These are phyloP conservation scores for Backusella sp. DNA, from an alignment of 192 early-diverging fungal genomes.

Conservation along the genomic window DNA sequence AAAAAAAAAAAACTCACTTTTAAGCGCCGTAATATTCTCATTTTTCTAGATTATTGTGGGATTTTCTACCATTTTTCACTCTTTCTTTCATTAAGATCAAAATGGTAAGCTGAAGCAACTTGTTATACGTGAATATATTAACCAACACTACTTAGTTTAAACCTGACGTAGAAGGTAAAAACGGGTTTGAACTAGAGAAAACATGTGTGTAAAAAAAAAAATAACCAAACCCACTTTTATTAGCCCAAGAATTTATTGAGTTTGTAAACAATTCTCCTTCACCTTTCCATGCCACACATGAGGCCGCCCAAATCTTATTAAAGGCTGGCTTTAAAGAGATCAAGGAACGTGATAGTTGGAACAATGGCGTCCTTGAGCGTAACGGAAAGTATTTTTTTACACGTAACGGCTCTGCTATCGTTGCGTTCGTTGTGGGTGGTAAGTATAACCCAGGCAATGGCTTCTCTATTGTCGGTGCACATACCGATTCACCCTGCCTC, in stretches of 20 bases:
- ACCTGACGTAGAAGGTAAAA: slow-evolving; percentile 5
- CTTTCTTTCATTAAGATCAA: too few relatives aligned
- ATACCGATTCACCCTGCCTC: slow-evolving; percentile 96
- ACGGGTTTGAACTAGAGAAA: not conserved
- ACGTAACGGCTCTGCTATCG: slow-evolving; percentile 81
- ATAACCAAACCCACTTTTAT: not conserved
- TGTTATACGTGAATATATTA: not conserved
- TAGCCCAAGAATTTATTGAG: slow-evolving; percentile 66
- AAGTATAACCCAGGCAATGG: slow-evolving; percentile 82
- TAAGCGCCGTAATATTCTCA: too few relatives aligned
- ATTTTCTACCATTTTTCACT: too few relatives aligned
- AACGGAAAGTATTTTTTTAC: slow-evolving; percentile 97
- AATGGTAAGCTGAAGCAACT: too few relatives aligned
- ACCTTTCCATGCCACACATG: slow-evolving; percentile 95
- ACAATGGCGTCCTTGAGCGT: slow-evolving; percentile 56
- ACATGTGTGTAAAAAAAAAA: not conserved
- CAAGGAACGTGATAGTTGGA: slow-evolving; percentile 87
- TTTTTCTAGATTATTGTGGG: too few relatives aligned
- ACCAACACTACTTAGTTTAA: not conserved
- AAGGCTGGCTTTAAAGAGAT: slow-evolving; percentile 85
- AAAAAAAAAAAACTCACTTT: too few relatives aligned
- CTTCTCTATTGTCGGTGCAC: slow-evolving; percentile 89
- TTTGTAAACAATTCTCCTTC: slow-evolving; percentile 93
- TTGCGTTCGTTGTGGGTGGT: slow-evolving; percentile 94
- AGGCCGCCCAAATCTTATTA: slow-evolving; percentile 66